Base-by-base conservation (phyloP, 2,329 filamentous ascomycete genomes). In the Aspergillus ochraceoroseus region DNA sequence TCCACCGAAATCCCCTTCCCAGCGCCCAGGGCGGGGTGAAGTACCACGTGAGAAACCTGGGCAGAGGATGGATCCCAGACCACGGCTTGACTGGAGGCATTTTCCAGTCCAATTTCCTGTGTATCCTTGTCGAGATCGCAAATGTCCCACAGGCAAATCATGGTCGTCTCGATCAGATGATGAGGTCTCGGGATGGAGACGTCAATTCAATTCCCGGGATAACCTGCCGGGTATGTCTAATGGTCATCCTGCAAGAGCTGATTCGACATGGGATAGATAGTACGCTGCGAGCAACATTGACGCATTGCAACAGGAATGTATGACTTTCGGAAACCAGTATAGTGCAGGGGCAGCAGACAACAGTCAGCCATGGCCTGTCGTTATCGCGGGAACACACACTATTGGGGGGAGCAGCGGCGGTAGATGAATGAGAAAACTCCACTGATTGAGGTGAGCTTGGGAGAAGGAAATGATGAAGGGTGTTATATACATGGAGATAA, bases 201-300 rank as follows among this genome's bases (percentile, higher is more conserved):
- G 12, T 57, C 32, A 56, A 55, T 32, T 38, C 35, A 7, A 57
- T 58, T 31, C 53, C 51, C 5, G 47, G 47, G 8, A 30, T 60
- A 11, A 53, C 43, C 3, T 59, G 56, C 28, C 48, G 52, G 7
- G 52, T 57, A 5, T 59, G 54, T 56, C 2, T 56, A 2, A 3
- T 56, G 28, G 28, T 11, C 3, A 50, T 56, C 15, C 13, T 52
- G 13, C n/a, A 48, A 30, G 38, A 36, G 18, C 38, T 56, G 7
- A 38, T 48, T 5, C 37, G 47, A 19, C 6, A 41, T 18, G 49
- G 47, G n/a, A 29, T 57, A 29, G 38, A n/a, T n/a, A n/a, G n/a
- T 54, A n/a, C 40, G 28, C 5, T 56, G 47, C 28, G 23, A n/a
- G 31, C 25, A 31, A 32, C 34, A 2, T 28, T 20, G 40, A 43